Base-by-base conservation (phyloP, 2,329 filamentous ascomycete genomes). In the Incumbomyces delicatus region DNA sequence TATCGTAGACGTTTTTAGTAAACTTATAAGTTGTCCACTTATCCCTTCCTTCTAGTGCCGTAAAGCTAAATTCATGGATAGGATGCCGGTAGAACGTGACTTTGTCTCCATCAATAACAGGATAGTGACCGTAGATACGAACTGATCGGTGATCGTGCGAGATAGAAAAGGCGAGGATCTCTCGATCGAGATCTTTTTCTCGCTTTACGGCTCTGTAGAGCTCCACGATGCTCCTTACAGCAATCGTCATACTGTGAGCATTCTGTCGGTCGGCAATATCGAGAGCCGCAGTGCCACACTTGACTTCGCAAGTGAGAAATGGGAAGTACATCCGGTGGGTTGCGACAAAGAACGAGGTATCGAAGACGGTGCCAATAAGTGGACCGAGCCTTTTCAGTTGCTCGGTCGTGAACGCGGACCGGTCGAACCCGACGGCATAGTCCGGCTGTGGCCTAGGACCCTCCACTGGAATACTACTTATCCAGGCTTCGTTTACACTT, bases 271-370 rank as follows among this genome's bases (percentile, higher is more conserved):
- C 53, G 10, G 62, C 57, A 36, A 58, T 50, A 35, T 61, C 56
- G 50, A 54, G 66, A 1, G 53, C 60, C 33, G 53, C 57, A 16
- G 58, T 55, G 37, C 68, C 63, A 50, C 66, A 71, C 55, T 73
- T 73, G 1, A 72, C 69, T 54, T 76, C 68, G 56, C 65, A 70
- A 0, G 66, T 66, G 0, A 76, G 58, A 51, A 74, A 76, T 2
- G 70, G 70, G 50, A 76, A 73, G 58, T 67, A 70, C 61, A 74
- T 73, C 27, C 44, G 39, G 42, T 44, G 34, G 2, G 44, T 39
- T 27, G 44, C 40, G 2, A 37, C 47, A 35, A 44, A 50, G 32
- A 40, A 38, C 2, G 46, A 51, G 16, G 30, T 39, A 27, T 39
- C 20, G 13, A n/a, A n/a, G 33, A 35, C 16, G 33, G 4, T 35